phyloP scores from a whole-genome alignment of 495 filamentous ascomycete genomes.

The Hypoxylon cercidicola region DNA sequence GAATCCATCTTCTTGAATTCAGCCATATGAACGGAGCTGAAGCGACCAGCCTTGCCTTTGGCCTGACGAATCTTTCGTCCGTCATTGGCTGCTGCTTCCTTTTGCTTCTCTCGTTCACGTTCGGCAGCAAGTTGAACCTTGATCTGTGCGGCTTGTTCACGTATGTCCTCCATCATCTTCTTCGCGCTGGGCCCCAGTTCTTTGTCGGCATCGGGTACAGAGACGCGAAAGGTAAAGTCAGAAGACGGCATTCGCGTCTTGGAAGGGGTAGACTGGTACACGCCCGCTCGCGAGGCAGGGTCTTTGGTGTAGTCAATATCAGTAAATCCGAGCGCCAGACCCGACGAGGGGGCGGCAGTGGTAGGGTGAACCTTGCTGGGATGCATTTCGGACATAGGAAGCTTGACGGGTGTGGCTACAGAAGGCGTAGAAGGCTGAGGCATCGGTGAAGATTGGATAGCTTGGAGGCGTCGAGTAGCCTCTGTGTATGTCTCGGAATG shows the following conservation, averaged over 20 bases:
- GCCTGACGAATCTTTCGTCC: slow-evolving; percentile 79
- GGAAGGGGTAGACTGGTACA: slow-evolving; percentile 58
- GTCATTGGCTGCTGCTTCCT: slow-evolving; percentile 50
- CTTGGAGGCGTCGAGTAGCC: slow-evolving; percentile 41
- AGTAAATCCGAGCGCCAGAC: slow-evolving; percentile 72
- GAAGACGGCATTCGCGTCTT: slow-evolving; percentile 63
- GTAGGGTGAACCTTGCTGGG: slow-evolving; percentile 77
- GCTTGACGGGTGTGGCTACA: slow-evolving; percentile 60
- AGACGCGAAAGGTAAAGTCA: slow-evolving; percentile 79
- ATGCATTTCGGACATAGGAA: slow-evolving; percentile 77
- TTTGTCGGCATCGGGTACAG: slow-evolving; percentile 60
- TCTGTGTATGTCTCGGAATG: slow-evolving; percentile 23
- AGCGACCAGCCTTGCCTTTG: slow-evolving; percentile 79
- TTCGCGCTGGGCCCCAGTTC: slow-evolving; percentile 77
- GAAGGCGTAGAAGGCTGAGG: slow-evolving; percentile 54
- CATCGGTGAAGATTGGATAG: slow-evolving; percentile 56
- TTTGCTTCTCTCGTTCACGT: slow-evolving; percentile 57
- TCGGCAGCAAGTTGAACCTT: slow-evolving; percentile 70
- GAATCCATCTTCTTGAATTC: slow-evolving; percentile 98
- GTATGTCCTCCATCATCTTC: slow-evolving; percentile 79
- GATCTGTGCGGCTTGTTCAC: slow-evolving; percentile 73
- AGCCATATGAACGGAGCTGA: slow-evolving; percentile 82
- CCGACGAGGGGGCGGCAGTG: slow-evolving; percentile 74
- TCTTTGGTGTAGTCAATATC: slow-evolving; percentile 62
- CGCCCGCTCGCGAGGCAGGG: slow-evolving; percentile 38